Evolutionary conservation across 2,329 filamentous ascomycete genomes (phyloP).

Genomic region (Xylaria sp.): DNA sequence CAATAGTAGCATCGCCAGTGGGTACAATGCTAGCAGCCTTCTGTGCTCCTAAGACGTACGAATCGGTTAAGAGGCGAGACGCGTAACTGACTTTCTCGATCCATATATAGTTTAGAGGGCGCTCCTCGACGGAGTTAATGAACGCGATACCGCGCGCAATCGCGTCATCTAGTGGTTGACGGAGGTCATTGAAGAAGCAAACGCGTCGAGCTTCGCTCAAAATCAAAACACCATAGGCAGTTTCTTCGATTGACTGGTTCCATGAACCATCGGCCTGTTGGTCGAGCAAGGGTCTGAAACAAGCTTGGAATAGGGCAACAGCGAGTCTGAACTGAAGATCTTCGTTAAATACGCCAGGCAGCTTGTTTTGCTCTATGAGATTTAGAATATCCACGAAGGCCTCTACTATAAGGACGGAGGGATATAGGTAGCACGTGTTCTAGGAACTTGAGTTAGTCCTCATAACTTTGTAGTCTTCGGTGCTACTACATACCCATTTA

Average conservation of each 20-base stretch:
- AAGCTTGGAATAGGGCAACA: constrained; percentile 39
- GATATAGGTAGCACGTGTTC: constrained; percentile 41
- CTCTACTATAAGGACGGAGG: constrained; percentile 38
- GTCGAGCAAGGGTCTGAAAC: constrained; percentile 35
- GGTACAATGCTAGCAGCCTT: constrained; percentile 27
- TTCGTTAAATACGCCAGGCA: constrained; percentile 37
- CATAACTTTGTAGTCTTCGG: not conserved
- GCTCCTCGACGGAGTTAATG: constrained; percentile 32
- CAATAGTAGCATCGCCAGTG: constrained; percentile 23
- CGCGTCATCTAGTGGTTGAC: constrained; percentile 32
- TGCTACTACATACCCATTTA: constrained; percentile 45
- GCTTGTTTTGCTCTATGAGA: constrained; percentile 37
- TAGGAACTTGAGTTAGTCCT: constrained; percentile 23
- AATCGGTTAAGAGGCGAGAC: constrained; percentile 38
- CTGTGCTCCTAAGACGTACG: constrained; percentile 40
- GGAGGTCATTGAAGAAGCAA: constrained; percentile 38
- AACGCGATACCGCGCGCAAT: constrained; percentile 34
- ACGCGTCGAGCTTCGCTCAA: constrained; percentile 38
- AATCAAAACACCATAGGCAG: constrained; percentile 38
- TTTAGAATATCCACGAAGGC: constrained; percentile 38
- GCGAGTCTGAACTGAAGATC: constrained; percentile 35
- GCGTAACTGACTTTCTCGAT: constrained; percentile 44
- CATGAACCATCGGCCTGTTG: constrained; percentile 39
- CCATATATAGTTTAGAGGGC: constrained; percentile 40
- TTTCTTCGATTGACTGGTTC: constrained; percentile 40